These are phyloP conservation scores for Septoria linicola DNA, from an alignment of 2,329 filamentous ascomycete genomes.

Conservation along the genomic window DNA sequence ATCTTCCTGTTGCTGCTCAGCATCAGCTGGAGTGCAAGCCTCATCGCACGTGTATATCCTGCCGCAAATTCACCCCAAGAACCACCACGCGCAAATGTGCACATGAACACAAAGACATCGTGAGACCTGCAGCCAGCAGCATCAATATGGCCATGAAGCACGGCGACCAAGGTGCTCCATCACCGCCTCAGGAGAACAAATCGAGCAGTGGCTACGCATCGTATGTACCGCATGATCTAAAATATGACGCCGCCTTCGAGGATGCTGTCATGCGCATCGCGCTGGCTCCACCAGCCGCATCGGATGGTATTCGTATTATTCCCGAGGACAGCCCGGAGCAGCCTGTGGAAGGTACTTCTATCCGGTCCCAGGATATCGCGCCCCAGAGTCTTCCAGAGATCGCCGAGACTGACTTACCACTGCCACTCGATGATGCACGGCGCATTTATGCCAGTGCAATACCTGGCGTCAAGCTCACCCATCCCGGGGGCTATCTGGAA, in stretches of 20 bases:
- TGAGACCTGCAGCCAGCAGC: not conserved
- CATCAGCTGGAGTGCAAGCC: constrained; percentile 18
- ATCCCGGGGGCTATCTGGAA: constrained; percentile 48
- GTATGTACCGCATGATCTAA: constrained; percentile 46
- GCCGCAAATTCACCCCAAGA: not conserved
- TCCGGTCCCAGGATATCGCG: constrained; percentile 32
- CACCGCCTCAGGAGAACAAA: constrained; percentile 28
- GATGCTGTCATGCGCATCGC: constrained; percentile 45
- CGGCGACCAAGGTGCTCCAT: constrained; percentile 12
- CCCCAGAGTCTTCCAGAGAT: constrained; percentile 32
- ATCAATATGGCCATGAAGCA: constrained; percentile 3
- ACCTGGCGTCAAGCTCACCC: constrained; percentile 48
- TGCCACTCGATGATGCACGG: constrained; percentile 45
- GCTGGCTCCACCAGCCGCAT: constrained; percentile 34
- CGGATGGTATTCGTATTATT: constrained; percentile 32
- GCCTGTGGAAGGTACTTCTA: constrained; percentile 30
- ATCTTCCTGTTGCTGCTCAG: constrained; percentile 14
- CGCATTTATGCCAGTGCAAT: constrained; percentile 45
- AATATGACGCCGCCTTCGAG: constrained; percentile 48
- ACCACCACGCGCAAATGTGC: not conserved
- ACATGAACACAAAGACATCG: not conserved
- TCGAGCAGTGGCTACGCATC: constrained; percentile 34
- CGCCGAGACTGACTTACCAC: constrained; percentile 40
- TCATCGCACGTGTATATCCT: constrained; percentile 11
- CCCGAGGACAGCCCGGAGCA: constrained; percentile 31